A percentile compares a stretch with the other conserved stretches of the same genome.
Evolutionary conservation across 352 stramenopile species (phyloP).

Genomic region (Globisporangium echinulatum): DNA sequence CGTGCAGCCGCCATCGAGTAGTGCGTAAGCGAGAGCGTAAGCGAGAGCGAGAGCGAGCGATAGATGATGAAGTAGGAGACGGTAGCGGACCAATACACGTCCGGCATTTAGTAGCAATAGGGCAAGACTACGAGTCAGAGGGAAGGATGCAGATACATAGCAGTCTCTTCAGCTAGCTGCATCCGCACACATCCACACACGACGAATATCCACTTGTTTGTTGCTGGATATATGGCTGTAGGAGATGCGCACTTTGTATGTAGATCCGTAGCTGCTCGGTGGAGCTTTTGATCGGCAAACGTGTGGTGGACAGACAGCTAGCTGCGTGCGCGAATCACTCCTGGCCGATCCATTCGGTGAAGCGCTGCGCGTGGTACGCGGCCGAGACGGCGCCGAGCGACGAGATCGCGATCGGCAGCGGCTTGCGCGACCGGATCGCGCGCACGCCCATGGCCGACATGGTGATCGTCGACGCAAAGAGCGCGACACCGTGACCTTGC

Average conservation of each 20-base stretch:
- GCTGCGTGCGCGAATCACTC: slow-evolving; percentile 29
- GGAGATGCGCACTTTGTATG: too few relatives aligned
- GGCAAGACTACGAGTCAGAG: not conserved
- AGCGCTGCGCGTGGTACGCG: slow-evolving; percentile 78
- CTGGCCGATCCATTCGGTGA: slow-evolving; percentile 80
- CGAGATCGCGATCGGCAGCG: slow-evolving; percentile 66
- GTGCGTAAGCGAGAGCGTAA: not conserved
- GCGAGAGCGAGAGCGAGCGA: not conserved
- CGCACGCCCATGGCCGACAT: slow-evolving; percentile 83
- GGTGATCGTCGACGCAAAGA: slow-evolving; percentile 79
- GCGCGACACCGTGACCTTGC: slow-evolving; percentile 70
- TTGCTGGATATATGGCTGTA: too few relatives aligned
- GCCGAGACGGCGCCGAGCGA: slow-evolving; percentile 68
- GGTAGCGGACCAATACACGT: too few relatives aligned
- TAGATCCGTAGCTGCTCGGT: not conserved
- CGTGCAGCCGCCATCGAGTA: slow-evolving; percentile 29
- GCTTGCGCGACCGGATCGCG: slow-evolving; percentile 65
- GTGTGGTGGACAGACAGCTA: too few relatives aligned
- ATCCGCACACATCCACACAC: too few relatives aligned
- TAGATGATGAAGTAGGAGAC: not conserved
- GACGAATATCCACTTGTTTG: too few relatives aligned
- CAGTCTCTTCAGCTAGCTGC: too few relatives aligned
- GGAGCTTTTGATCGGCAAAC: not conserved
- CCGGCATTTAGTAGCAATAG: too few relatives aligned
- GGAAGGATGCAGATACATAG: not conserved